Evolutionary conservation across 2,329 filamentous ascomycete species (phyloP).

Genomic region (Colletotrichum sp.): DNA sequence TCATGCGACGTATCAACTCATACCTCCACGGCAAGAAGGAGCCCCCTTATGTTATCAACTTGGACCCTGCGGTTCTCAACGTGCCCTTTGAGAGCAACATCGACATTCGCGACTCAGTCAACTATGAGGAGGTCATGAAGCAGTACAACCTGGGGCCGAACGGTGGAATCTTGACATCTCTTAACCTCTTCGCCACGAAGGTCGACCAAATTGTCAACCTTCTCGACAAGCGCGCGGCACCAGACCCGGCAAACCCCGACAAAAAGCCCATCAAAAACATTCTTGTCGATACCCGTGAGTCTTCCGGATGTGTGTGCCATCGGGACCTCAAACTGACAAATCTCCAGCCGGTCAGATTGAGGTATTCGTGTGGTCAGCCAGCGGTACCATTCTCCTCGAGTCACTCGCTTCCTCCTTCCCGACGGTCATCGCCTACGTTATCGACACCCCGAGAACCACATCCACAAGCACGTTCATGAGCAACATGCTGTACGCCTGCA

Average conservation of each 20-base stretch:
- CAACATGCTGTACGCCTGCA: slow-evolving; percentile 99
- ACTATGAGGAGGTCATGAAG: slow-evolving; percentile 99
- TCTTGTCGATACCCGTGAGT: slow-evolving; percentile 80
- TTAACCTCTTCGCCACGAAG: slow-evolving; percentile 98
- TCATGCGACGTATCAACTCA: slow-evolving; percentile 98
- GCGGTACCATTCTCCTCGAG: slow-evolving; percentile 90
- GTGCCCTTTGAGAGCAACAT: slow-evolving; percentile 98
- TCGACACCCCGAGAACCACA: slow-evolving; percentile 92
- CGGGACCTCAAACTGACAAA: not conserved
- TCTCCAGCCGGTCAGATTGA: slow-evolving; percentile 83
- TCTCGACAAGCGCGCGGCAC: slow-evolving; percentile 84
- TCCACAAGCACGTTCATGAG: slow-evolving; percentile 99
- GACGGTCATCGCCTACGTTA: slow-evolving; percentile 95
- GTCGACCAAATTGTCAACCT: slow-evolving; percentile 92
- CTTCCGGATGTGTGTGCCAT: not conserved
- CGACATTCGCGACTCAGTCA: slow-evolving; percentile 97
- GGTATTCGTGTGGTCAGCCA: slow-evolving; percentile 98
- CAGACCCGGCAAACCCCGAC: slow-evolving; percentile 63
- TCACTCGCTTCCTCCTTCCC: slow-evolving; percentile 93
- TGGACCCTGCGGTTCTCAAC: slow-evolving; percentile 91
- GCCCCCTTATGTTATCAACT: slow-evolving; percentile 94
- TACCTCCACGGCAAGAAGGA: slow-evolving; percentile 82
- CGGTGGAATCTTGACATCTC: slow-evolving; percentile 91
- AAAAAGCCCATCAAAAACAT: slow-evolving; percentile 78
- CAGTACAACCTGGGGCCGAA: slow-evolving; percentile 98